phyloP scores from a whole-genome alignment of 2,329 filamentous ascomycete species.

The Epichloe sylvatica region DNA sequence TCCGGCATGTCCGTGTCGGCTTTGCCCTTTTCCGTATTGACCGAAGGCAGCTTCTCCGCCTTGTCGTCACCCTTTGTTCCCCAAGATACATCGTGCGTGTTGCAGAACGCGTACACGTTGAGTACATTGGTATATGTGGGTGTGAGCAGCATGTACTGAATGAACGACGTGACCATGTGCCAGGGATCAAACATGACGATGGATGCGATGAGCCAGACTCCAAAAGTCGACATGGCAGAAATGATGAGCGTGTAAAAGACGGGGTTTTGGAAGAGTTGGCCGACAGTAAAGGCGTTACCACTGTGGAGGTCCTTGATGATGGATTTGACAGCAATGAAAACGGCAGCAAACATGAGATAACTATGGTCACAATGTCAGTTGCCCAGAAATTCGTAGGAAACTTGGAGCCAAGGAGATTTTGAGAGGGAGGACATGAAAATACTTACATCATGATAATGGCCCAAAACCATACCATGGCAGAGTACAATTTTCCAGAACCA shows the following conservation, averaged over 20 bases:
- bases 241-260: constrained; percentile 91
- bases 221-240: constrained; percentile 80
- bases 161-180: constrained; percentile 96
- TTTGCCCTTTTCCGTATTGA: constrained; percentile 72
- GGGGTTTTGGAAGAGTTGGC: constrained; percentile 67
- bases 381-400: background rate
- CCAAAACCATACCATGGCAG: constrained; percentile 99
- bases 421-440: background rate
- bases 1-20: constrained; percentile 95
- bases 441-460: constrained; percentile 77
- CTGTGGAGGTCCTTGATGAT: constrained; percentile 56
- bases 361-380: constrained; percentile 22
- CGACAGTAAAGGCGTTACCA: constrained; percentile 51
- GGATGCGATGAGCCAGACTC: constrained; percentile 83
- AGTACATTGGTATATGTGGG: constrained; percentile 97
- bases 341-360: constrained; percentile 85
- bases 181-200: constrained; percentile 95
- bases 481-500: constrained; percentile 85
- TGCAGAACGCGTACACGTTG: constrained; percentile 98
- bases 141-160: constrained; percentile 88
- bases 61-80: constrained; percentile 98
- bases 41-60: constrained; percentile 74
- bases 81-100: constrained; percentile 96
- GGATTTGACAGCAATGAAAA: constrained; percentile 84
- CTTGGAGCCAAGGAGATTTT: background rate